phyloP scores from a whole-genome alignment of 805 yeast genomes.

The Henningerozyma blattae region DNA sequence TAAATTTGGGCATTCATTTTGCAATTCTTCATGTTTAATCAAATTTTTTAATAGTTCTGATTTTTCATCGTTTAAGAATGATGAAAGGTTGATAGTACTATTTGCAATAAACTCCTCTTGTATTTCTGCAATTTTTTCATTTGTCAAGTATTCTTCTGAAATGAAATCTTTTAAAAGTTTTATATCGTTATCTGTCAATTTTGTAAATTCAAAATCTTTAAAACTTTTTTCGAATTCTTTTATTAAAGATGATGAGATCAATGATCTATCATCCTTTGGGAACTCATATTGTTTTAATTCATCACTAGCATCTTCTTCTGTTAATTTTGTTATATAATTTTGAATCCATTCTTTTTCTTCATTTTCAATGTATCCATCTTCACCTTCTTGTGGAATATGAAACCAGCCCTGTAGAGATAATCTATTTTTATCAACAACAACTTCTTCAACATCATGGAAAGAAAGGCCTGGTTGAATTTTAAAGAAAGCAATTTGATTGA shows the following conservation, averaged over 20 bases:
- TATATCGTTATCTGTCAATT: slow-evolving; percentile 31
- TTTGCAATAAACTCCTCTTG: slow-evolving; percentile 47
- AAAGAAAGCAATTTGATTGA: slow-evolving; percentile 93
- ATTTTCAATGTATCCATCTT: slow-evolving; percentile 70
- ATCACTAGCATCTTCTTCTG: slow-evolving; percentile 63
- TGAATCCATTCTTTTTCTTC: slow-evolving; percentile 54
- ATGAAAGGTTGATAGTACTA: slow-evolving; percentile 54
- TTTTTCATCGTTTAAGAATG: slow-evolving; percentile 47
- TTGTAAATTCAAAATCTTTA: slow-evolving; percentile 5
- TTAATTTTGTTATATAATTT: slow-evolving; percentile 68
- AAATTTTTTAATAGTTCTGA: slow-evolving; percentile 34
- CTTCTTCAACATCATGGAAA: slow-evolving; percentile 98
- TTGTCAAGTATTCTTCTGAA: slow-evolving; percentile 38
- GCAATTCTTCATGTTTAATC: slow-evolving; percentile 49
- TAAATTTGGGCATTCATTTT: slow-evolving; percentile 43
- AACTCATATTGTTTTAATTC: slow-evolving; percentile 70
- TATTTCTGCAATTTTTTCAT: slow-evolving; percentile 30
- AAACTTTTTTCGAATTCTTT: slow-evolving; percentile 8
- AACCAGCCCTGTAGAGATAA: slow-evolving; percentile 97
- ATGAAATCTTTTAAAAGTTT: slow-evolving; percentile 42
- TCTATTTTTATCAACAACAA: slow-evolving; percentile 79
- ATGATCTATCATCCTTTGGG: slow-evolving; percentile 50
- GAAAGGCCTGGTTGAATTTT: slow-evolving; percentile 93
- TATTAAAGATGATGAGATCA: slow-evolving; percentile 30
- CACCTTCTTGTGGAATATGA: slow-evolving; percentile 92